A percentile compares a stretch with the other conserved stretches of the same genome.
phyloP scores from a whole-genome alignment of 345 rosid species.

The Cardiospermum halicacabum region DNA sequence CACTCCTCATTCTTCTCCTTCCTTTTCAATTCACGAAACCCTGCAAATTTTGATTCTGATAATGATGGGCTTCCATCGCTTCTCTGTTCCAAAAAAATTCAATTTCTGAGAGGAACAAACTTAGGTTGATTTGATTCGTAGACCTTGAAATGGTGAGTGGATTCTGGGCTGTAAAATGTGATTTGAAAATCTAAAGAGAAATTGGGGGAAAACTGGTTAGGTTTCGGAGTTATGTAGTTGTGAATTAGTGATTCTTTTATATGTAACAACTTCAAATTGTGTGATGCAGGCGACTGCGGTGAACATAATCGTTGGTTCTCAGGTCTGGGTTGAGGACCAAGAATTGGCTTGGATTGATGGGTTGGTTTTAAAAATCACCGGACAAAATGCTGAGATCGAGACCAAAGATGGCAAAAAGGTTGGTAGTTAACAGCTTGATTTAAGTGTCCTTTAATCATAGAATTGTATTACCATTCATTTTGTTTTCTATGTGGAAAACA shows the following conservation, averaged over 20 bases:
- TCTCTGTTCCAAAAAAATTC: no score
- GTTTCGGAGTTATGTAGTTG: background rate
- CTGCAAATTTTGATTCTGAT: slow-evolving; percentile 9
- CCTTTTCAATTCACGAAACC: background rate
- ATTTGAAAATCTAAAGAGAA: no score
- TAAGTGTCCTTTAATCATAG: background rate
- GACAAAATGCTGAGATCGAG: slow-evolving; percentile 47
- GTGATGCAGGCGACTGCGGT: slow-evolving; percentile 68
- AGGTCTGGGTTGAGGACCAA: slow-evolving; percentile 83
- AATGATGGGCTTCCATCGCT: background rate
- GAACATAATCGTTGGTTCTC: slow-evolving; percentile 85
- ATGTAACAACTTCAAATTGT: background rate
- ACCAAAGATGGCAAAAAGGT: slow-evolving; percentile 64
- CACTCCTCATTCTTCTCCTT: slow-evolving; percentile 14
- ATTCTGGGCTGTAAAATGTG: no score
- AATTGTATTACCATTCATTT: background rate
- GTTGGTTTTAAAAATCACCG: slow-evolving; percentile 59
- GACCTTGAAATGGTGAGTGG: slow-evolving; percentile 45
- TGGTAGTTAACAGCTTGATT: slow-evolving; percentile 6
- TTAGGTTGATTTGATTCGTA: background rate
- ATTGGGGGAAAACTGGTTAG: background rate
- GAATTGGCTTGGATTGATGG: slow-evolving; percentile 81
- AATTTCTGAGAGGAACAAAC: slow-evolving; percentile 22
- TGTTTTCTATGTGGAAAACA: background rate
- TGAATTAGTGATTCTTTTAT: background rate